phyloP scores from a whole-genome alignment of 2,329 filamentous ascomycete genomes.

The Gaeumannomyces sp. region DNA sequence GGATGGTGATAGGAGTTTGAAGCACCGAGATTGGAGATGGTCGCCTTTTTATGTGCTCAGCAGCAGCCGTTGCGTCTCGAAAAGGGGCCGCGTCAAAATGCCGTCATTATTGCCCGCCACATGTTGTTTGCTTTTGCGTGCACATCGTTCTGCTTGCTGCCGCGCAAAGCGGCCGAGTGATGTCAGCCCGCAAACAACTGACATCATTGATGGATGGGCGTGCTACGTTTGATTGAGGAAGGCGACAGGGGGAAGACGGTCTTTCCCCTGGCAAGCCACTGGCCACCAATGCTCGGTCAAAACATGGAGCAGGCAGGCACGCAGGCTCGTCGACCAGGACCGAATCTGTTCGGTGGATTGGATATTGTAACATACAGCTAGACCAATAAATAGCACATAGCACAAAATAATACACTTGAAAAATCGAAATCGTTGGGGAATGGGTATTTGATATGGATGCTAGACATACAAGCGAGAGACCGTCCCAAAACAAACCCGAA shows the following conservation, averaged over 20 bases:
- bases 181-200: background rate
- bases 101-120: background rate
- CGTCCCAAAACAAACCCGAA: background rate
- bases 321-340: too few species aligned
- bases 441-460: background rate
- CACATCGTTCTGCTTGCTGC: too few species aligned
- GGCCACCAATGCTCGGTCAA: too few species aligned
- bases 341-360: too few species aligned
- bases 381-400: background rate
- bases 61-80: too few species aligned
- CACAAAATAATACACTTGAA: background rate
- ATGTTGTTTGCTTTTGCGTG: background rate
- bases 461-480: background rate
- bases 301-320: too few species aligned
- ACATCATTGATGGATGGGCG: background rate
- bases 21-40: background rate
- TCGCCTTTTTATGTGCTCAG: background rate
- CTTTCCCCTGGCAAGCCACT: too few species aligned
- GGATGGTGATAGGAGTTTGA: background rate
- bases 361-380: too few species aligned
- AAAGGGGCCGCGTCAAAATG: background rate
- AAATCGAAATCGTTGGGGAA: background rate
- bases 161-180: background rate
- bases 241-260: too few species aligned
- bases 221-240: too few species aligned